Evolutionary conservation across 768 basidiomycete genomes (phyloP), one percentile per base, ranked within the genome.

Genomic region (Chalciporus sphaerocephalus): DNA sequence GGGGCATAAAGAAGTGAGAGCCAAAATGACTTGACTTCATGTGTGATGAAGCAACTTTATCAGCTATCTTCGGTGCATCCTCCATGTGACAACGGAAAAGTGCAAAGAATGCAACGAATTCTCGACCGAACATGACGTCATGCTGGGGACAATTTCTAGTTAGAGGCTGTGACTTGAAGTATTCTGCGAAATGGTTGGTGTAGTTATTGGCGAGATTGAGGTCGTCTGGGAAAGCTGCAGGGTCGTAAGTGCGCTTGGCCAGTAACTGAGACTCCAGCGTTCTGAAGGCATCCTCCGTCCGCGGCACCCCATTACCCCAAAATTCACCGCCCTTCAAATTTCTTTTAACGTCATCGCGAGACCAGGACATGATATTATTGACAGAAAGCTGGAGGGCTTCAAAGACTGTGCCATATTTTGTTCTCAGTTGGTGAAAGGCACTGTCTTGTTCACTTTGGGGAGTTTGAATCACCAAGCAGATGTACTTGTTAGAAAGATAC

Each of bases 41-140:
- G 23, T 28, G 15, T 24, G 45, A 46, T 6, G 45, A 17, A 10
- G 17, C 6, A 4, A 22, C 15, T 5, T 11, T 11, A 2, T 20
- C 10, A 5, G 23, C 20, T 5, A 46, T 40, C 25, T 17, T 11
- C 23, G n/a, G 8, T 5, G 28, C 32, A 38, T 46, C 38, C 16
- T 23, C 33, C 3, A 6, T 17, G 24, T 46, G 39, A 38, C 32
- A 46, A 5, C 28, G 18, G 2, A 46, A 30, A 6, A 40, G 16
- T 16, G 39, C 12, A 27, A 16, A 40, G 5, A 40, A 46, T 21
- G 45, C 38, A n/a, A 37, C 30, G n/a, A 40, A 46, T 21, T 46
- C 45, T 27, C 45, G 8, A 9, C 2, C 5, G 25, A 2, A 5
- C 5, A 9, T 9, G 25, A 27, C 25, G 8, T 2, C 25, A 27